Conservation (phyloP, 345 rosid genomes). For the Carallia brachiata region DNA sequence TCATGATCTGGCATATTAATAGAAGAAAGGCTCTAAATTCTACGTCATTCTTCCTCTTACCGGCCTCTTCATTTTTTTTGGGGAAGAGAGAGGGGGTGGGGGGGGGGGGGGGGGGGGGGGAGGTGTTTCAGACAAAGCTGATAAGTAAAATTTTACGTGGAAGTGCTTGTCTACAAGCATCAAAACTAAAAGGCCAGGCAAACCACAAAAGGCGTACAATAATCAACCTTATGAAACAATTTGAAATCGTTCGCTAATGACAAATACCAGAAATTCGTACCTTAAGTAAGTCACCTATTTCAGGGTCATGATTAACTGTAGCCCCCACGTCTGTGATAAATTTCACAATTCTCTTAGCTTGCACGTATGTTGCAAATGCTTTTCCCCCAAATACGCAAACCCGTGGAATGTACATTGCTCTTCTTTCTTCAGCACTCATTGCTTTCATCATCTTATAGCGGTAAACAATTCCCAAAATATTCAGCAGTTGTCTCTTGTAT, state of each 20-base stretch:
- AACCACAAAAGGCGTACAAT: background rate
- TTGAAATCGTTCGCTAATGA: background rate
- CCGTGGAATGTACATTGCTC: constrained; percentile 52
- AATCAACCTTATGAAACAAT: background rate
- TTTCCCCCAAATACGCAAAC: constrained; percentile 84
- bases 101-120: too few relatives aligned
- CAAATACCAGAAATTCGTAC: constrained; percentile 23
- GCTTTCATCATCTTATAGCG: constrained; percentile 84
- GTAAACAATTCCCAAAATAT: constrained; percentile 52
- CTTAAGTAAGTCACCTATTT: constrained; percentile 72
- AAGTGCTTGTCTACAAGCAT: too few relatives aligned
- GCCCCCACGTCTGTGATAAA: constrained; percentile 73
- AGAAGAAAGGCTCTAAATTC: background rate
- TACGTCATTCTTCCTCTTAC: too few relatives aligned
- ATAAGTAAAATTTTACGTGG: too few relatives aligned
- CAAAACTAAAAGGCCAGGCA: too few relatives aligned
- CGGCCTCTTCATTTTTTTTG: too few relatives aligned
- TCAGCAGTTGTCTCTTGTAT: constrained; percentile 63
- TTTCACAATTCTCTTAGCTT: constrained; percentile 84
- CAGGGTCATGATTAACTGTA: constrained; percentile 66
- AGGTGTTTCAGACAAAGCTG: too few relatives aligned
- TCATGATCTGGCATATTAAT: background rate
- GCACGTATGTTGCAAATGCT: constrained; percentile 81
- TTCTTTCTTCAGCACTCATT: constrained; percentile 57
- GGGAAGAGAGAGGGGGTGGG: too few relatives aligned